phyloP scores from a whole-genome alignment of 768 basidiomycete genomes.

The Pleurotus eryngii region DNA sequence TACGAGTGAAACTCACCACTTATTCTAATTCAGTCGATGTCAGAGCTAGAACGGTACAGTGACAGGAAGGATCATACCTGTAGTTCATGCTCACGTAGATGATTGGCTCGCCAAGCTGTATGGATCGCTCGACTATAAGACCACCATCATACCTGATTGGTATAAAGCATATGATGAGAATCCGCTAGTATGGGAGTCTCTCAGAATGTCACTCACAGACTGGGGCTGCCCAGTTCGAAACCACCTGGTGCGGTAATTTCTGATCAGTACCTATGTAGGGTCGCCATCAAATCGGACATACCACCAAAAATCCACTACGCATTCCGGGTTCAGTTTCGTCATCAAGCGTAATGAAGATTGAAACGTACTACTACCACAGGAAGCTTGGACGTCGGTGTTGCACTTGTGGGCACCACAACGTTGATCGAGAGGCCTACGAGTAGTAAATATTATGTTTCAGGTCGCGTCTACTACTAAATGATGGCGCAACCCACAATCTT shows the following conservation, averaged over 20 bases:
- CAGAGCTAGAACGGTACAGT: too few species aligned
- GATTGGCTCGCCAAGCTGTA: constrained; percentile 38
- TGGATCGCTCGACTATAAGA: constrained; percentile 40
- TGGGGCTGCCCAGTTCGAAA: constrained; percentile 38
- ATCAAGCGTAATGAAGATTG: not conserved
- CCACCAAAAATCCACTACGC: constrained; percentile 52
- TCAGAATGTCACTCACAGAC: constrained; percentile 22
- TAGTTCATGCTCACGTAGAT: constrained; percentile 59
- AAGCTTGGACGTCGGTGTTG: constrained; percentile 38
- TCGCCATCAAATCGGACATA: constrained; percentile 5
- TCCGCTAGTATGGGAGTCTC: not conserved
- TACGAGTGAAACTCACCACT: not conserved
- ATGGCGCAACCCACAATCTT: constrained; percentile 40
- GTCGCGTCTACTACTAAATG: not conserved
- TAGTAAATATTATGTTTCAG: not conserved
- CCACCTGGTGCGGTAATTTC: constrained; percentile 24
- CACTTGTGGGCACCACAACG: constrained; percentile 40
- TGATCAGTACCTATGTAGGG: too few species aligned
- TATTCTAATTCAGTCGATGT: not conserved
- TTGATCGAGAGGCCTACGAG: constrained; percentile 29
- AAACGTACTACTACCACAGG: constrained; percentile 51
- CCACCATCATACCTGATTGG: constrained; percentile 38
- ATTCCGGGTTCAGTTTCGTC: not conserved
- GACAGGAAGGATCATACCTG: constrained; percentile 16
- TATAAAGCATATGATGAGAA: not conserved